Evolutionary conservation across 208 protist species (phyloP), one percentile per base, ranked within the genome.

Genomic region (Trypanosoma mega): DNA sequence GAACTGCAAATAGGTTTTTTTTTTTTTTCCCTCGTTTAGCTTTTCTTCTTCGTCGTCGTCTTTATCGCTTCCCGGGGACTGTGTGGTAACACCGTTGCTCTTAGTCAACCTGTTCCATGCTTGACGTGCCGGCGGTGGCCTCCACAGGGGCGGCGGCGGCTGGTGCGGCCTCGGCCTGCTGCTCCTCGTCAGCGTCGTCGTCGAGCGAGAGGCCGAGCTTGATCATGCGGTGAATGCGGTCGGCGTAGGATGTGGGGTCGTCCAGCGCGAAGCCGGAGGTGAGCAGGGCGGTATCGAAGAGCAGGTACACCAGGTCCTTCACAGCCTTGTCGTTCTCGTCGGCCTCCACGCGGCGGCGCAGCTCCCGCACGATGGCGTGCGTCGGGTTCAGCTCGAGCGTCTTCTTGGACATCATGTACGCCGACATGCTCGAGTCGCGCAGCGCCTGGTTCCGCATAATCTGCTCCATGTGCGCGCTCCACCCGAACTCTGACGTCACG

Each of bases 401-500:
- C 91, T 99, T 99, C 87, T 99, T 99, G 21, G 90, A 96, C 27
- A 85, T 78, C 98, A 99, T 99, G 89, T 99, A 98, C 43, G 77
- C 78, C 5, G 87, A 87, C 93, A 99, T 98, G 63, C 85, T 90
- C 27, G 77, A 89, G 74, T 99, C 98, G 74, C 96, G 85, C 12
- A 99, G 90, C 7, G 98, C 97, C 88, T 99, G 98, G 61, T 98
- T 97, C 78, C 99, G 99, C 98, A 99, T 99, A 87, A 99, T 99
- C 69, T 98, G 80, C 84, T 99, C 95, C 98, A 99, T 99, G 85
- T 99, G 99, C 66, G 98, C 98, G 26, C 96, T 97, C 97, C 97
- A 99, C 57, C 98, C 98, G 73, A 95, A 99, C 85, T 99, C 97
- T 56, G 91, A 93, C 30, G 98, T 99, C 47, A 99, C 97, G n/a